These are phyloP conservation scores for Backusella parvicylindrica DNA, from an alignment of 192 early-diverging fungal genomes.

Conservation along the genomic window DNA sequence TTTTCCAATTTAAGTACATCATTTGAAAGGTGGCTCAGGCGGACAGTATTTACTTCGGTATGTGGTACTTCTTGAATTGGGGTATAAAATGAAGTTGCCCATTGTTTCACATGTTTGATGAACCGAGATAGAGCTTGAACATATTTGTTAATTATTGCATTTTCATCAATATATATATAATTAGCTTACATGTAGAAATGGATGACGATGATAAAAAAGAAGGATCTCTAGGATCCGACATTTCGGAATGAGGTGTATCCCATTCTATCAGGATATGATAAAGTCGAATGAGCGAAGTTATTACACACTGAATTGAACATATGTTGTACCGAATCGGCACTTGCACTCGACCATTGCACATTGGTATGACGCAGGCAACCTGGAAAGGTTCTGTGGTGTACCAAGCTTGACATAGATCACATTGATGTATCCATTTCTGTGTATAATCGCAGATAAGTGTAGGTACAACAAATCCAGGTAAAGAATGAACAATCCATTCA, in stretches of 20 bases:
- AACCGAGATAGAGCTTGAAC: neutral
- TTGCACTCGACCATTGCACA: slow-evolving; percentile 21
- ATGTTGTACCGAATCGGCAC: slow-evolving; percentile 22
- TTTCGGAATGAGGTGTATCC: neutral
- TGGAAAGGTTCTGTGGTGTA: slow-evolving; percentile 4
- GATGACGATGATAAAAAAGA: neutral
- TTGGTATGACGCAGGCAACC: slow-evolving; percentile 11
- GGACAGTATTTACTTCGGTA: neutral
- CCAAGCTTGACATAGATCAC: slow-evolving; percentile 15
- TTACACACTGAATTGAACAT: slow-evolving; percentile 19
- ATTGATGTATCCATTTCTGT: slow-evolving; percentile 4
- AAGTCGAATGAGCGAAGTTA: neutral
- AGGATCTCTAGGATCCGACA: neutral
- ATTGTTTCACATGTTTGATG: neutral
- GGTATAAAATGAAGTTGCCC: neutral
- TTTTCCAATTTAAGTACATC: slow-evolving; percentile 19
- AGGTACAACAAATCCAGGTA: slow-evolving; percentile 10
- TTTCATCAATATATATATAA: neutral
- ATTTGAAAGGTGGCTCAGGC: slow-evolving; percentile 8
- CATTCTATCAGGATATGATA: neutral
- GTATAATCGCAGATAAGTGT: neutral
- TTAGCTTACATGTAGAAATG: neutral
- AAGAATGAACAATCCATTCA: neutral
- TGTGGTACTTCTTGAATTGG: neutral
- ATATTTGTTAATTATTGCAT: neutral